Evolutionary conservation across 2,329 filamentous ascomycete genomes (phyloP).

Genomic region (Exserohilum rostratum): DNA sequence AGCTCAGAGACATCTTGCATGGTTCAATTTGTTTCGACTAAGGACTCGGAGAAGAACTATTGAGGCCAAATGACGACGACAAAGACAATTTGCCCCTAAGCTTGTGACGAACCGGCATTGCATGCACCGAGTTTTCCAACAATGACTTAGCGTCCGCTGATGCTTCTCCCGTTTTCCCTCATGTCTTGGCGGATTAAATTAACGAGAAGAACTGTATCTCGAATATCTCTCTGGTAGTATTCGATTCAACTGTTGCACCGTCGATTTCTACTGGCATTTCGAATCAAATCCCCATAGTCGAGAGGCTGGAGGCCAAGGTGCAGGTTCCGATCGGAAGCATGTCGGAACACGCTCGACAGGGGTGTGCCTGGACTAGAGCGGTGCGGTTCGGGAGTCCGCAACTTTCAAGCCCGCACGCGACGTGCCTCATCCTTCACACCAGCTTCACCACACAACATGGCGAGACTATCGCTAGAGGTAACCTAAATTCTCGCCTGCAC

Average conservation of each 20-base stretch:
- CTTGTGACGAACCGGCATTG: background rate
- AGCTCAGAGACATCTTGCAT: background rate
- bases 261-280: background rate
- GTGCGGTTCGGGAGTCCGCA: slow-evolving; percentile 16
- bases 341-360: slow-evolving; percentile 4
- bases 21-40: background rate
- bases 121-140: background rate
- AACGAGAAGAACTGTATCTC: background rate
- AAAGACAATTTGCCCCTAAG: background rate
- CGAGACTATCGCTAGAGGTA: slow-evolving; percentile 38
- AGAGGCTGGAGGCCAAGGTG: background rate
- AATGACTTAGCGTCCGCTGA: background rate
- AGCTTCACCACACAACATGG: slow-evolving; percentile 25
- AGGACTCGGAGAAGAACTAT: background rate
- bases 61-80: background rate
- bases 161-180: background rate
- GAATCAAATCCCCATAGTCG: background rate
- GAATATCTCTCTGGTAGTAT: background rate
- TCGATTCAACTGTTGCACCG: background rate
- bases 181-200: background rate
- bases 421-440: slow-evolving; percentile 1
- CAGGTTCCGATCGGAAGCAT: slow-evolving; percentile 13
- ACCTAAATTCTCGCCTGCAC: slow-evolving; percentile 7
- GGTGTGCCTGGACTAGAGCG: background rate
- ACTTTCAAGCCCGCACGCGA: slow-evolving; percentile 3